phyloP scores from a whole-genome alignment of 1,284 basidiomycete species.

The Melampsora americana region DNA sequence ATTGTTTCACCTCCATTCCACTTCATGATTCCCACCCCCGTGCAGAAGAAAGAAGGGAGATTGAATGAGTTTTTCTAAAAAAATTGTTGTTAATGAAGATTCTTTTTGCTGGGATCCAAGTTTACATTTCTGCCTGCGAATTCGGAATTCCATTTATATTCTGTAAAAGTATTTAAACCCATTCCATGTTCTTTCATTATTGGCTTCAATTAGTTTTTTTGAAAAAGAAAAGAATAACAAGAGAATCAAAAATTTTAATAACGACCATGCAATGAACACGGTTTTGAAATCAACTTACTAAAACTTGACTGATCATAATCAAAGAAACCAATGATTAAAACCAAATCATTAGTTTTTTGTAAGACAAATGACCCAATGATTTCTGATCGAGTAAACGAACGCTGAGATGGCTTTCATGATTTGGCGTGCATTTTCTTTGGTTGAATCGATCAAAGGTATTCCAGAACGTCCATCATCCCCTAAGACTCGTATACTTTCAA shows the following conservation, averaged over 20 bases:
- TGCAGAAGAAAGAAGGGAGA: too few species aligned
- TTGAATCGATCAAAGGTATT: neutral
- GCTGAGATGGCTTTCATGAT: constrained; percentile 36
- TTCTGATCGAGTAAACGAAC: neutral
- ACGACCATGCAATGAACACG: neutral
- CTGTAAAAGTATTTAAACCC: constrained; percentile 34
- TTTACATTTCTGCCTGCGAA: constrained; percentile 36
- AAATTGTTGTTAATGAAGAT: too few species aligned
- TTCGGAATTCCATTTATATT: constrained; percentile 35
- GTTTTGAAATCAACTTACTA: constrained; percentile 2
- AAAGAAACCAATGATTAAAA: neutral
- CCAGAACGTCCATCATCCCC: constrained; percentile 16
- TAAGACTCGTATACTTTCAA: constrained; percentile 23
- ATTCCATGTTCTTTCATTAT: constrained; percentile 35
- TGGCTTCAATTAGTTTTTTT: constrained; percentile 6
- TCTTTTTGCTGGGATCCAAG: too few species aligned
- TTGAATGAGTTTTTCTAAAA: neutral
- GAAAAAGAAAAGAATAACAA: neutral
- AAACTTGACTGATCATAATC: constrained; percentile 7
- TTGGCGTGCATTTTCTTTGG: constrained; percentile 13
- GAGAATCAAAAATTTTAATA: neutral
- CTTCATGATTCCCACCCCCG: constrained; percentile 50
- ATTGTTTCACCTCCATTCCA: constrained; percentile 57
- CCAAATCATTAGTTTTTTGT: neutral
- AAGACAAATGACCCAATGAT: neutral